Percentiles rank a stretch among this genome's conserved stretches.
Conservation (phyloP, 2,329 filamentous ascomycete species). For the Fusarium sp. region DNA sequence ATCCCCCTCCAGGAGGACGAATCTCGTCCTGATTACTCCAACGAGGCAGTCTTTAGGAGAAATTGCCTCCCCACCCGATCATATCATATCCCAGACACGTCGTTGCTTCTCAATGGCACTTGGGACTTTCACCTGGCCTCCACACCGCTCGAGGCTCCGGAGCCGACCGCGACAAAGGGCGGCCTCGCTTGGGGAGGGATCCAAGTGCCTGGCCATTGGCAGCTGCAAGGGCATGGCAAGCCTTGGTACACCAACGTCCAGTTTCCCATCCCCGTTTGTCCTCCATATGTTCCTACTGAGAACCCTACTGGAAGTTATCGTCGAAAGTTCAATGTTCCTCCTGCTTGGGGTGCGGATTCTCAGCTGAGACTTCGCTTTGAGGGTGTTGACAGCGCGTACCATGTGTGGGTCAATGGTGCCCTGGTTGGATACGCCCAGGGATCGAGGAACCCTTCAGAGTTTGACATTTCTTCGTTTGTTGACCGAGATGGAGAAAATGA, state of each 20-base stretch:
- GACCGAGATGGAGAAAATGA: constrained; percentile 56
- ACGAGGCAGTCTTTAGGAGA: constrained; percentile 60
- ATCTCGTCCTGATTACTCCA: constrained; percentile 56
- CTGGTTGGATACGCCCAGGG: constrained; percentile 74
- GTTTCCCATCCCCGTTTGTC: constrained; percentile 70
- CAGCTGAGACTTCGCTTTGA: constrained; percentile 72
- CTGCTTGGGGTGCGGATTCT: constrained; percentile 55
- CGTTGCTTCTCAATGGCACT: constrained; percentile 60
- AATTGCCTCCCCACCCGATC: constrained; percentile 61
- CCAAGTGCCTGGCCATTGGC: constrained; percentile 72
- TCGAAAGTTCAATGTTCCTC: constrained; percentile 62
- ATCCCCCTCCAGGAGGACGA: constrained; percentile 48
- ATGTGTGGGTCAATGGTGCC: constrained; percentile 71
- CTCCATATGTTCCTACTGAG: constrained; percentile 67
- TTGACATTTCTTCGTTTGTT: constrained; percentile 66
- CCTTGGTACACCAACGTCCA: constrained; percentile 75
- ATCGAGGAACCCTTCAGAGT: constrained; percentile 72
- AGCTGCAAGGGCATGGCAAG: constrained; percentile 70
- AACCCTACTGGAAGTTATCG: constrained; percentile 72
- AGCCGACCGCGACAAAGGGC: constrained; percentile 58
- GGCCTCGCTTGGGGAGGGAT: constrained; percentile 60
- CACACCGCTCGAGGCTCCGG: constrained; percentile 56
- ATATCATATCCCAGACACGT: constrained; percentile 61
- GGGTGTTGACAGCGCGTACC: constrained; percentile 74
- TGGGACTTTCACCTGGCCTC: constrained; percentile 64